A percentile compares a stretch with the other conserved stretches of the same genome.
phyloP scores from a whole-genome alignment of 768 basidiomycete genomes.

The Cubamyces sp. region DNA sequence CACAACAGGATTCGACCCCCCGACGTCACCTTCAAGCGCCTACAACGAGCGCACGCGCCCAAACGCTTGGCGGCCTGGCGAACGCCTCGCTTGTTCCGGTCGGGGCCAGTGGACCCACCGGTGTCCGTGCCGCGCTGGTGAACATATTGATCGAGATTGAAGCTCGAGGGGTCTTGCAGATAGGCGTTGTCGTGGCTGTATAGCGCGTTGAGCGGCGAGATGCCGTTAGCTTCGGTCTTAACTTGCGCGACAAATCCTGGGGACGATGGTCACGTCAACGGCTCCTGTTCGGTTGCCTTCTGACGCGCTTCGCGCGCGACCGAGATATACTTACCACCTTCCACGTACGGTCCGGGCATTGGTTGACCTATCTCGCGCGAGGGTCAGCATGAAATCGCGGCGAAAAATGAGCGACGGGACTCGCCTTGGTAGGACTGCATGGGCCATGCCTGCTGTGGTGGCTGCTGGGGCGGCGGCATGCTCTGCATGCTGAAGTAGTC shows the following conservation, averaged over 20 bases:
- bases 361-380: not conserved
- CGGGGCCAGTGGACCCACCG: slow-evolving; percentile 15
- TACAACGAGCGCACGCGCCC: slow-evolving; percentile 35
- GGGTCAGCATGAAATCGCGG: not conserved
- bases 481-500: slow-evolving; percentile 19
- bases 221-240: slow-evolving; percentile 20
- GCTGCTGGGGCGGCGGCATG: slow-evolving; percentile 5
- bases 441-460: slow-evolving; percentile 10
- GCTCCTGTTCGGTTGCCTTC: not conserved
- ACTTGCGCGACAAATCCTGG: slow-evolving; percentile 16
- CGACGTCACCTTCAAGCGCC: slow-evolving; percentile 31
- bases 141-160: slow-evolving; percentile 15
- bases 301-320: not conserved
- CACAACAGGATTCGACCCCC: not conserved
- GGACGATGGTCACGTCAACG: slow-evolving; percentile 5
- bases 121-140: slow-evolving; percentile 2
- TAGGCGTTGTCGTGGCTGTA: slow-evolving; percentile 16
- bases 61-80: slow-evolving; percentile 19
- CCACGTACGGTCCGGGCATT: slow-evolving; percentile 18
- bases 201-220: slow-evolving; percentile 11
- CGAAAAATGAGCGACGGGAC: not conserved
- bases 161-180: slow-evolving; percentile 18
- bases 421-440: slow-evolving; percentile 17
- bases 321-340: slow-evolving; percentile 10
- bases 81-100: slow-evolving; percentile 18